Evolutionary conservation across 345 rosid species (phyloP), one percentile per base, ranked within the genome.

Genomic region (Eutrema japonicum): DNA sequence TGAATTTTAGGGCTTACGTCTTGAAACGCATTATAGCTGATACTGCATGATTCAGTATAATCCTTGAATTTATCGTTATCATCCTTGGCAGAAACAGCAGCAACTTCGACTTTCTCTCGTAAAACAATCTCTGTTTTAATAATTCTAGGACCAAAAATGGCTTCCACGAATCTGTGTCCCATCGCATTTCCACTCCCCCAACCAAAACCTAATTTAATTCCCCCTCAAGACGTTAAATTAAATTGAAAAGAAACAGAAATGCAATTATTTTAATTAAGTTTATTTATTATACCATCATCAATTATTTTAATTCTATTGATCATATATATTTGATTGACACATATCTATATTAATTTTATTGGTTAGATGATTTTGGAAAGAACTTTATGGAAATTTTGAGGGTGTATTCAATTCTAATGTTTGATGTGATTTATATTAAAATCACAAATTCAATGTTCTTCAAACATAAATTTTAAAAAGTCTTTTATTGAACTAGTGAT

Each of bases 141-240:
- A 33, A 67, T 71, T 49, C 67, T 36, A 71, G 67, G 75, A 49
- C 75, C 75, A 50, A 49, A 49, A 14, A 60, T 71, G 60, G 50
- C 13, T 38, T 38, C 67, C 14, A 40, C 4, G 43, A 60, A 71
- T 49, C 59, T 60, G 13, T 49, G 75, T 10, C 60, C 75, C 51
- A 71, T 48, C 8, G 48, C 55, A 57, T 22, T 33, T 56, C 65
- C 73, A 56, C 6, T 0, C 6, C 66, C 74, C 54, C 36, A 60
- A 49, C 6, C 0, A 49, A 70, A 70, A 40, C 66, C 74, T 59
- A 59, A 42, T 37, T 26, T 14, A 14, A 22, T 22, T 22, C 26
- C 26, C 48, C 5, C 10, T 8, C 30, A 29, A 59, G 12, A 48
- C 2, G 18, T 49, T 27, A 49, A 59, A 37, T 7, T 9, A 59